phyloP scores from a whole-genome alignment of 2,329 filamentous ascomycete genomes.

The Beauveria australis region DNA sequence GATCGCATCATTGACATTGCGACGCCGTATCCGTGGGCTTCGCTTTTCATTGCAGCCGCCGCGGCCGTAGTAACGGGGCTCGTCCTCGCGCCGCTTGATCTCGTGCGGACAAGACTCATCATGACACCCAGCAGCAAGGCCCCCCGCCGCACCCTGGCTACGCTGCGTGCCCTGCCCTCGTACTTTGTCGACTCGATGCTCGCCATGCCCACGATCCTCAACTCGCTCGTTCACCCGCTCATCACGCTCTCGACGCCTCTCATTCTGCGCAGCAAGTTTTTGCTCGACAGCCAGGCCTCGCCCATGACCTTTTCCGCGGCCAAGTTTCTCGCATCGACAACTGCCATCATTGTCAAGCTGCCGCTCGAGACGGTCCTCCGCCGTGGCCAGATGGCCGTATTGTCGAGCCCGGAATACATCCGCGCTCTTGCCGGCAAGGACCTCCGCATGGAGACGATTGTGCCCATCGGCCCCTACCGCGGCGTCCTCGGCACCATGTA shows the following conservation, averaged over 20 bases:
- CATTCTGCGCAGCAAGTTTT: conserved; percentile 74
- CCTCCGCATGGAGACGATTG: conserved; percentile 58
- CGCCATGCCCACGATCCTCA: conserved; percentile 74
- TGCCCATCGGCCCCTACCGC: conserved; percentile 70
- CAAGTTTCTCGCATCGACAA: conserved; percentile 71
- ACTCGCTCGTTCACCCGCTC: conserved; percentile 76
- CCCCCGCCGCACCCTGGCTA: conserved; percentile 69
- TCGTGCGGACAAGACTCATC: conserved; percentile 80
- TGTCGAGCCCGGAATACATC: conserved; percentile 46
- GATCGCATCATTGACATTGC: conserved; percentile 67
- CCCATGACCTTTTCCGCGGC: conserved; percentile 75
- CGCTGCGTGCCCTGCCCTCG: conserved; percentile 70
- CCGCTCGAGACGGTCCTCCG: conserved; percentile 88
- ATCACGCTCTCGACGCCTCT: conserved; percentile 77
- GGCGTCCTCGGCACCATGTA: conserved; percentile 92
- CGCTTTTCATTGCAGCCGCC: conserved; percentile 61
- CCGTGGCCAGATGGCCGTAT: conserved; percentile 72
- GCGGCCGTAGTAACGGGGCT: conserved; percentile 67
- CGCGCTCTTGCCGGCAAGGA: conserved; percentile 37
- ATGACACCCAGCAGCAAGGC: conserved; percentile 69
- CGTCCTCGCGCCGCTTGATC: conserved; percentile 77
- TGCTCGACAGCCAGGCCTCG: conserved; percentile 72
- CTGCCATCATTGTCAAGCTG: conserved; percentile 77
- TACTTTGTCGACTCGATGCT: conserved; percentile 64
- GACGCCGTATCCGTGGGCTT: conserved; percentile 73